Base-by-base conservation (phyloP, 2,329 filamentous ascomycete species). In the Fusarium illudens region DNA sequence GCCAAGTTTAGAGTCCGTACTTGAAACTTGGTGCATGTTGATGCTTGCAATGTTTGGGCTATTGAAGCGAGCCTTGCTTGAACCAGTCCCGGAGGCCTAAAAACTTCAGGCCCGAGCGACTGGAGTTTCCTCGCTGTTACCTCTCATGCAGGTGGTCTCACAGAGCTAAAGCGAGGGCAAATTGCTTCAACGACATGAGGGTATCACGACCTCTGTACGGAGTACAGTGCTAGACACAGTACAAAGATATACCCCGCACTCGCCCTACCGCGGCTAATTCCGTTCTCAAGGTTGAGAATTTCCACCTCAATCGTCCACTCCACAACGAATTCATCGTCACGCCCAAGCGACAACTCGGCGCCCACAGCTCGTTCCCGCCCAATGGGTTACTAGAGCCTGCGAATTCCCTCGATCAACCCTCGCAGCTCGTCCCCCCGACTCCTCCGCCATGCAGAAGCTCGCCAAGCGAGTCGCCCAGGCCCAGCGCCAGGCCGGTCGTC, bases 401-500 rank as follows among this genome's bases (percentile, higher is more conserved):
- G 54, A 62, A 65, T 33, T 7, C 36, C 50, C 29, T 64, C 59
- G 44, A 70, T 56, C 29, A 56, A 27, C 53, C 12, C 25, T 51
- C 36, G 53, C 48, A 55, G 61, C 60, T 62, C 62, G 46, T 46
- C 32, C 19, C 13, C 42, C 34, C 44, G 39, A 52, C 15, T 50
- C 20, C 36, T 58, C 65, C 74, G 79, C 68, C 67, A 93, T 93
- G 91, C 88, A 93, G 81, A 92, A 90, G 79, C 83, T 93, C 67
- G 82, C 90, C 66, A 87, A 87, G 73, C 88, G 90, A 71, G 88
- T 90, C 57, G 82, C 85, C 58, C 84, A 90, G 77, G 90, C 90
- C 70, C 84, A 91, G 80, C 88, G 87, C 77, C 88, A 90, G 80
- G 87, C 84, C 58, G 77, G 80, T 62, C 85, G 84, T 57, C 83